Conservation (phyloP, 2,329 filamentous ascomycete species). For the Fusarium nelsonii region DNA sequence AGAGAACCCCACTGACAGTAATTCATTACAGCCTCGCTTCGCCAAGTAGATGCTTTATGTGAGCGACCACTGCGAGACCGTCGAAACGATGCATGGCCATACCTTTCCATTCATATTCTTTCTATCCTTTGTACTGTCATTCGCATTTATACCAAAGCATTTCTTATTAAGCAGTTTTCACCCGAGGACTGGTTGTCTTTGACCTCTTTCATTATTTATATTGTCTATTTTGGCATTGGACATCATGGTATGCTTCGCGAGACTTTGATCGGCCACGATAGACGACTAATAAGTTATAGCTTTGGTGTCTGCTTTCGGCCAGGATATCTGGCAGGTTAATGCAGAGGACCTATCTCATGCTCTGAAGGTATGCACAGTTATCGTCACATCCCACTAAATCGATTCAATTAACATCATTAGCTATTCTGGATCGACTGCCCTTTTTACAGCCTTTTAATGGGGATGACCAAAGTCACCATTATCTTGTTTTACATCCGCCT, state of each 20-base stretch:
- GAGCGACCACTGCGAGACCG: conserved; percentile 18
- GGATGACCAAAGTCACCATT: conserved; percentile 17
- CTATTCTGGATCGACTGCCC: conserved; percentile 21
- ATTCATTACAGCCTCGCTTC: background rate
- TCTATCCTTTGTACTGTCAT: conserved; percentile 14
- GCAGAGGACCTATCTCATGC: conserved; percentile 2
- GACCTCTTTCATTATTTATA: conserved; percentile 2
- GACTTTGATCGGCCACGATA: accelerated
- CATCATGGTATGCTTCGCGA: background rate
- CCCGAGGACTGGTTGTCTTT: conserved; percentile 15
- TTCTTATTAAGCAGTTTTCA: conserved; percentile 11
- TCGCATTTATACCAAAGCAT: conserved; percentile 16
- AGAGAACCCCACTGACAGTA: background rate
- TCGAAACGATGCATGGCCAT: conserved; percentile 16
- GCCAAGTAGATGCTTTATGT: conserved; percentile 7
- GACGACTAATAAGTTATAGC: background rate
- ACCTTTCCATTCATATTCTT: conserved; percentile 13
- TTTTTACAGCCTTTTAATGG: conserved; percentile 6
- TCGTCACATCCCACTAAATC: too few species aligned
- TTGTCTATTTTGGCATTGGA: conserved; percentile 16
- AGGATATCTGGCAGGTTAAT: conserved; percentile 18
- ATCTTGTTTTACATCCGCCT: conserved; percentile 18
- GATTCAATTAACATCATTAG: background rate
- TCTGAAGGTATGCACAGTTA: background rate
- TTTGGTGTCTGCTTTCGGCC: conserved; percentile 17